Base-by-base conservation (phyloP, 331 rosid species). In the Stylosanthes scabra region DNA sequence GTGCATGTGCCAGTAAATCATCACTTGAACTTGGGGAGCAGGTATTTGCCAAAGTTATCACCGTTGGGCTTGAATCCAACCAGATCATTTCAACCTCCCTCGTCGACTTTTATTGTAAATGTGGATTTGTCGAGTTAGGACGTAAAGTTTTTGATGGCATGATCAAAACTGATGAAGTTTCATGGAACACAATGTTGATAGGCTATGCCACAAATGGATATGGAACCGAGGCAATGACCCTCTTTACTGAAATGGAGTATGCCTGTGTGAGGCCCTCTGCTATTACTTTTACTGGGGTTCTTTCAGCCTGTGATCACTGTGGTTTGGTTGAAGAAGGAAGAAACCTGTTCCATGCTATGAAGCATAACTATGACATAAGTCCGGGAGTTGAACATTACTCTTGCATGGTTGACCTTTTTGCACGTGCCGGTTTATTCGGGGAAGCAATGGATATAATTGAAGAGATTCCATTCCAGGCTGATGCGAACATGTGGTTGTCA, bases 171-270 rank as follows among this genome's bases (percentile, higher is more conserved):
- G 89, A 89, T 62, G 92, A 80, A 80, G 89, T 88, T 31, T 78
- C 92, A 46, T 92, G 97, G 97, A 92, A 92, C 62, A 76, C 96
- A n/a, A 86, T 92, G 92, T 65, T 92, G 79, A 92, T 76, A 80
- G 97, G 97, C 54, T 92, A 90, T 79, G 97, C 96, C 8, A 82
- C 92, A 78, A 92, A 89, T 85, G 97, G 97, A 63, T 65, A 72
- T 54, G 97, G 97, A 80, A 71, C 49, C 29, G 92, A 89, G 84
- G 94, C 94, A 50, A 60, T 92, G 51, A 69, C 54, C 62, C 86
- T 92, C 68, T 92, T 92, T 12, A 4, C 73, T 28, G 86, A 89
- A 78, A 88, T 89, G 93, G 75, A 59, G 74, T 81, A 71, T 68
- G 72, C 85, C 63, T 84, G 83, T 54, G 83, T 86, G 59, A 76